phyloP scores from a whole-genome alignment of 176 grass and related monocot genomes.

The Neostapfia colusana region DNA sequence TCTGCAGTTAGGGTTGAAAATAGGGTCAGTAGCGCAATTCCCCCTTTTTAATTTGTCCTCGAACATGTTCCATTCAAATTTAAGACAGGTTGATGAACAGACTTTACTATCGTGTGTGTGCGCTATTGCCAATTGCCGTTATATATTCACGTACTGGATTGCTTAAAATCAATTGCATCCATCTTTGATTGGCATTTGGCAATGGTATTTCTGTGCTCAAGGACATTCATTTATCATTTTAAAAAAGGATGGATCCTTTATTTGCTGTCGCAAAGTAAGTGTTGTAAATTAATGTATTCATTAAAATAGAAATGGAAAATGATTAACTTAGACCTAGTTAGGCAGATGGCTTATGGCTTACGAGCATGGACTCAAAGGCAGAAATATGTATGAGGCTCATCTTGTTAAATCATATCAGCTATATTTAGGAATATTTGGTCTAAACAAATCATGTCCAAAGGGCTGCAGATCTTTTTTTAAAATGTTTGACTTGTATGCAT shows the following conservation, averaged over 20 bases:
- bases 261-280: not conserved
- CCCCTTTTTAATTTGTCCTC: too few species aligned
- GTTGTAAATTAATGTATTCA: not conserved
- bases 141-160: too few species aligned
- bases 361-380: not conserved
- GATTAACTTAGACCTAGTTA: not conserved
- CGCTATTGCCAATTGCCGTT: too few species aligned
- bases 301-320: constrained; percentile 9
- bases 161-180: too few species aligned
- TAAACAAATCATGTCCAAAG: not conserved
- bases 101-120: not conserved
- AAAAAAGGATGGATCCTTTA: not conserved
- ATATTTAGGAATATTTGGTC: not conserved
- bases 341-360: not conserved
- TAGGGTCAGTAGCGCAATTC: too few species aligned
- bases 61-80: too few species aligned
- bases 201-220: too few species aligned
- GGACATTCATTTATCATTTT: not conserved
- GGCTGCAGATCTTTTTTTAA: not conserved
- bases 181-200: too few species aligned
- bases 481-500: not conserved
- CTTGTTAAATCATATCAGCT: not conserved
- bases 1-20: too few species aligned
- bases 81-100: not conserved
- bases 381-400: not conserved